phyloP scores from a whole-genome alignment of 768 basidiomycete genomes.

The Termitomyces sp. region DNA sequence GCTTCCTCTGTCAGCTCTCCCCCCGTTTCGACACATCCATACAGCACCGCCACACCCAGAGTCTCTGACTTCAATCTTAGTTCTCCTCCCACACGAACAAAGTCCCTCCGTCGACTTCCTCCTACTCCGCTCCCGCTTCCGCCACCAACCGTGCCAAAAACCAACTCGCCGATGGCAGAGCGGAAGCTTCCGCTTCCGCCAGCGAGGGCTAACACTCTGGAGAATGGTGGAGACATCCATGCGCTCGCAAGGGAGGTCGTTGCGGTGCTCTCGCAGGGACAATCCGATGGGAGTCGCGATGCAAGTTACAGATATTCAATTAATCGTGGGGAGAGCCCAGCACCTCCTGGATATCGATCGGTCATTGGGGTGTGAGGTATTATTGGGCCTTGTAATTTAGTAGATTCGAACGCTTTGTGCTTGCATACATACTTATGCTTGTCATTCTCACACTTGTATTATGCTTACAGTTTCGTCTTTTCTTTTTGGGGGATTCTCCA shows the following conservation, averaged over 20 bases:
- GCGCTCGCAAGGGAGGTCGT: conserved; percentile 26
- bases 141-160: background rate
- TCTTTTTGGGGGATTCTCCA: background rate
- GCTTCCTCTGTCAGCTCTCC: background rate
- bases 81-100: background rate
- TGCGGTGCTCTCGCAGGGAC: conserved; percentile 19
- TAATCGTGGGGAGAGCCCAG: conserved; percentile 4
- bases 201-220: background rate
- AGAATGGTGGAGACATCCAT: conserved; percentile 15
- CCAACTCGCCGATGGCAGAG: background rate
- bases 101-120: background rate
- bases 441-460: background rate
- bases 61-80: too few species aligned
- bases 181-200: background rate
- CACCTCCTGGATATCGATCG: conserved; percentile 15
- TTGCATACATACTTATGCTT: background rate
- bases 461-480: background rate
- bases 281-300: conserved; percentile 1
- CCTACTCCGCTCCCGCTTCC: background rate
- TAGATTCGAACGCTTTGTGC: background rate
- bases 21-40: background rate
- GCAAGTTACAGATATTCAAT: conserved; percentile 2
- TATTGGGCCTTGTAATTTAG: background rate
- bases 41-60: background rate
- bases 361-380: background rate